Conservation (phyloP, 192 early-diverging fungal species). For the Entomortierella beljakovae region DNA sequence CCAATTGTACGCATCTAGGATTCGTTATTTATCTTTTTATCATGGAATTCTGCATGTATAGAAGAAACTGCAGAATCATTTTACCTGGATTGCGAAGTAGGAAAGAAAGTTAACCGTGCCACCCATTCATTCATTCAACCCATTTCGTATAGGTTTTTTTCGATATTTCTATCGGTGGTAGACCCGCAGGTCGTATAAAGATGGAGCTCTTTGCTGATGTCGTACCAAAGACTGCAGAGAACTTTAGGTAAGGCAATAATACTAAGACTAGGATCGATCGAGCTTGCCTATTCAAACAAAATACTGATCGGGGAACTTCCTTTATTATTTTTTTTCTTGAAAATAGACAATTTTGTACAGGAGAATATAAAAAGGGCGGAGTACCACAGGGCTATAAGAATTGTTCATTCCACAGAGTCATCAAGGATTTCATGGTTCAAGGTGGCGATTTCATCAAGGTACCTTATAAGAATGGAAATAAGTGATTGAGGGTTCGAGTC, state of each 20-base stretch:
- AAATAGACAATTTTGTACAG: constrained; percentile 89
- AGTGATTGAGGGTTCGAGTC: too few species aligned
- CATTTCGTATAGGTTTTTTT: constrained; percentile 68
- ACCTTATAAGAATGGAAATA: too few species aligned
- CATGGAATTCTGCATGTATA: neutral
- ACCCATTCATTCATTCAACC: neutral
- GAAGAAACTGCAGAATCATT: neutral
- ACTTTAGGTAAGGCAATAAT: constrained; percentile 73
- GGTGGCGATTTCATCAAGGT: constrained; percentile 93
- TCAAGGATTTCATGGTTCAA: constrained; percentile 95
- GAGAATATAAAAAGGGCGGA: constrained; percentile 86
- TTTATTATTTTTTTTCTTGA: constrained; percentile 4
- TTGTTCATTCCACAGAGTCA: constrained; percentile 87
- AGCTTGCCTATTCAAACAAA: neutral
- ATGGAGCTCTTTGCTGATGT: constrained; percentile 80
- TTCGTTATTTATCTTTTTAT: too few species aligned
- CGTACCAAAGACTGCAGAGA: constrained; percentile 83
- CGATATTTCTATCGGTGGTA: constrained; percentile 80
- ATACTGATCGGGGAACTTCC: neutral
- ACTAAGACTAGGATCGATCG: too few species aligned
- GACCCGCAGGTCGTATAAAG: constrained; percentile 71
- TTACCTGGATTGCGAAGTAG: neutral
- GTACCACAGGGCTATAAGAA: constrained; percentile 90
- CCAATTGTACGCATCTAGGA: constrained; percentile 41
- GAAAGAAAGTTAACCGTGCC: neutral